A percentile compares a stretch with the other conserved stretches of the same genome.
These are phyloP conservation scores for Kernera saxatilis DNA, from an alignment of 345 rosid genomes.

Conservation along the genomic window DNA sequence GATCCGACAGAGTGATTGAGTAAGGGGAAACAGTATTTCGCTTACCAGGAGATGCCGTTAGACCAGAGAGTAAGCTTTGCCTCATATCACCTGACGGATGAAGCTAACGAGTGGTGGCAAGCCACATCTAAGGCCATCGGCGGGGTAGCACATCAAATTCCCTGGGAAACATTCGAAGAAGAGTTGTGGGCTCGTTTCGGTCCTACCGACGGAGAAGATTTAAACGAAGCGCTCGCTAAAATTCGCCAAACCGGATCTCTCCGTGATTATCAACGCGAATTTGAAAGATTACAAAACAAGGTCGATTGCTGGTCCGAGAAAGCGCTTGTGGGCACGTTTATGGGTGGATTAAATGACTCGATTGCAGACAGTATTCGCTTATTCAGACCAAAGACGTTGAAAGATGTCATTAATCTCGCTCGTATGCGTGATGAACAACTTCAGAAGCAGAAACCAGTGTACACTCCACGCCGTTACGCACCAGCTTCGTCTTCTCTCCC, in stretches of 20 bases:
- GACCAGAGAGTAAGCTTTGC: neutral
- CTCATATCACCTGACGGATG: neutral
- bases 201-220: neutral
- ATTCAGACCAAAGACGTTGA: neutral
- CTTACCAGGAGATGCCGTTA: neutral
- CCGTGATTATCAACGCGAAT: conserved; percentile 63
- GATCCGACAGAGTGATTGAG: neutral
- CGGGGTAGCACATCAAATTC: accelerated
- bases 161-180: neutral
- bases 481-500: no score
- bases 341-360: neutral
- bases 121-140: neutral
- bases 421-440: neutral
- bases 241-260: neutral
- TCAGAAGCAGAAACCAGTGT: neutral
- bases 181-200: neutral
- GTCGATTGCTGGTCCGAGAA: neutral
- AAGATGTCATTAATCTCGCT: neutral
- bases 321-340: neutral
- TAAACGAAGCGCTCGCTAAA: neutral
- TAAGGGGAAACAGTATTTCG: conserved; percentile 54
- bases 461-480: no score
- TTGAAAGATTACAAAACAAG: conserved; percentile 63
- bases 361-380: neutral
- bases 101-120: neutral